These are phyloP conservation scores for Lignosus rhinocerotis DNA, from an alignment of 1,284 basidiomycete species.

Conservation along the genomic window DNA sequence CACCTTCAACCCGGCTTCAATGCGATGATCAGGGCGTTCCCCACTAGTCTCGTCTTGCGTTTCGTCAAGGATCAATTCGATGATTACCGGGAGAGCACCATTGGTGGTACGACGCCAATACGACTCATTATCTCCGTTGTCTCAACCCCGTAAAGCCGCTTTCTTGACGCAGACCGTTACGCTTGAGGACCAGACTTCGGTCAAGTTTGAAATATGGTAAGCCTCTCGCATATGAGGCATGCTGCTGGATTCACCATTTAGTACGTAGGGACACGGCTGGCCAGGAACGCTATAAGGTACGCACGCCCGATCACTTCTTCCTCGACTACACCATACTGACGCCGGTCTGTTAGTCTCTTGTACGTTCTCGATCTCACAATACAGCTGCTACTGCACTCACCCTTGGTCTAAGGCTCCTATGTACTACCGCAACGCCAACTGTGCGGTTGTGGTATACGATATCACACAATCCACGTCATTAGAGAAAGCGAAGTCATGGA, in stretches of 20 bases:
- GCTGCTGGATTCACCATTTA: neutral
- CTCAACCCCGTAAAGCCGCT: constrained; percentile 64
- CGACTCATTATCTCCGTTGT: constrained; percentile 2
- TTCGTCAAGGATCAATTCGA: constrained; percentile 99
- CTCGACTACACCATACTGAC: constrained; percentile 9
- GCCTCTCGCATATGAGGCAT: constrained; percentile 24
- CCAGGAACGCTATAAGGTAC: constrained; percentile 89
- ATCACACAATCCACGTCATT: constrained; percentile 86
- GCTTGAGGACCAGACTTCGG: constrained; percentile 85
- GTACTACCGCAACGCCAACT: constrained; percentile 90
- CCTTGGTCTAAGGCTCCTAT: constrained; percentile 71
- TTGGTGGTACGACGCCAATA: constrained; percentile 58
- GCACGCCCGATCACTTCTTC: constrained; percentile 29
- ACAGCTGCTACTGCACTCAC: constrained; percentile 11
- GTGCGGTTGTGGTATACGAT: constrained; percentile 86
- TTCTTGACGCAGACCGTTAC: constrained; percentile 96
- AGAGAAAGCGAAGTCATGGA: constrained; percentile 97
- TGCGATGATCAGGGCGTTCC: constrained; percentile 14
- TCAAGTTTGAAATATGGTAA: constrained; percentile 98
- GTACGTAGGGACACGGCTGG: constrained; percentile 82
- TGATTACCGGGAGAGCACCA: constrained; percentile 92
- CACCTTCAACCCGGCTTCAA: constrained; percentile 5
- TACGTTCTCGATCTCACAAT: constrained; percentile 17
- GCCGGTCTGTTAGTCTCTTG: constrained; percentile 29
- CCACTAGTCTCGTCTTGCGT: constrained; percentile 79